Percentiles rank a stretch among this genome's conserved stretches.
Evolutionary conservation across 495 filamentous ascomycete genomes (phyloP).

Genomic region (Terfezia claveryi): DNA sequence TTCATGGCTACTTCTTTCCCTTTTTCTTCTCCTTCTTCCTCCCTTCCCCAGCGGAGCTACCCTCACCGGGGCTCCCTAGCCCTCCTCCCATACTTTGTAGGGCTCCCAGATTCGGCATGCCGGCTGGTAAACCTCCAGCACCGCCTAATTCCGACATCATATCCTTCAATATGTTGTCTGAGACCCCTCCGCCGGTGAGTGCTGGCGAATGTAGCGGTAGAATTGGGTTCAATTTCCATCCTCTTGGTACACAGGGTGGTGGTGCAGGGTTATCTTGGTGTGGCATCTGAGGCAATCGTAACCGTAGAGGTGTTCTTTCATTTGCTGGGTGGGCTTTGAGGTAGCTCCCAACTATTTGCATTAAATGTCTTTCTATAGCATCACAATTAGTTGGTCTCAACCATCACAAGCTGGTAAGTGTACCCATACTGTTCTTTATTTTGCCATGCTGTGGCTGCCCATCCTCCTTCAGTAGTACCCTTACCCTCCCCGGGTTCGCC

Average conservation of each 20-base stretch:
- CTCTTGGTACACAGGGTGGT: slow-evolving; percentile 55
- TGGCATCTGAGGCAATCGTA: slow-evolving; percentile 46
- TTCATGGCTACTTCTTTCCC: slow-evolving; percentile 16
- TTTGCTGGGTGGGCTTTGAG: slow-evolving; percentile 55
- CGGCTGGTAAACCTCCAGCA: slow-evolving; percentile 26
- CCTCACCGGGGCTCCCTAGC: slow-evolving; percentile 4
- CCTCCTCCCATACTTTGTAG: slow-evolving; percentile 22
- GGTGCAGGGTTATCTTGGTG: slow-evolving; percentile 40
- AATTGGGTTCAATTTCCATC: slow-evolving; percentile 75
- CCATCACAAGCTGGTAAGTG: not conserved
- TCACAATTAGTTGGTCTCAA: no score
- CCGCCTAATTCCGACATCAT: slow-evolving; percentile 89
- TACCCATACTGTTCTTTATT: slow-evolving; percentile 53
- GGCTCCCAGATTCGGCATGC: slow-evolving; percentile 21
- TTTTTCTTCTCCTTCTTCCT: slow-evolving; percentile 30
- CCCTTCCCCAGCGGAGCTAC: slow-evolving; percentile 14
- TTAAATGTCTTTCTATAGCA: slow-evolving; percentile 56
- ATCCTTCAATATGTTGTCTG: slow-evolving; percentile 88
- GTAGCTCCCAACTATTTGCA: slow-evolving; percentile 49
- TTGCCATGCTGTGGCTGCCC: slow-evolving; percentile 26
- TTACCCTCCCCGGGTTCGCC: slow-evolving; percentile 83
- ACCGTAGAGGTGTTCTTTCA: slow-evolving; percentile 39
- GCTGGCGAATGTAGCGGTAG: slow-evolving; percentile 72
- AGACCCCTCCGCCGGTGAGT: slow-evolving; percentile 80
- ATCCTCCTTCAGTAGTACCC: slow-evolving; percentile 43